Evolutionary conservation across 2,329 filamentous ascomycete species (phyloP).

Genomic region (Pyricularia sp.): DNA sequence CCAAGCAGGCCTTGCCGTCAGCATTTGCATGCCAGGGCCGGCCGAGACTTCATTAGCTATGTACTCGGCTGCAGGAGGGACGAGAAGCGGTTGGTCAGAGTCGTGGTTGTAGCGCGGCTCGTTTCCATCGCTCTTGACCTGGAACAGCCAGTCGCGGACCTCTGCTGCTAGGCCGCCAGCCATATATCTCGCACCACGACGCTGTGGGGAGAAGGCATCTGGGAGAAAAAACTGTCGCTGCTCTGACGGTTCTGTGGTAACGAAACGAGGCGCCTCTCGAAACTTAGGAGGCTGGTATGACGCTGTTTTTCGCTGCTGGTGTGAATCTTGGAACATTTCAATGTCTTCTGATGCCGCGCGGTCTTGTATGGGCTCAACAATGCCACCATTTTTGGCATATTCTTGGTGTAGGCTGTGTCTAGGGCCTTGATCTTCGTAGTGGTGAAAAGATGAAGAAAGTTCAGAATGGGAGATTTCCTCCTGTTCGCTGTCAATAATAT

Average conservation of each 20-base stretch:
- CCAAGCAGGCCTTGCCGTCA: conserved; percentile 6
- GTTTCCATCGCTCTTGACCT: conserved; percentile 21
- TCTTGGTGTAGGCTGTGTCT: neutral
- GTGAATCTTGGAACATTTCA: neutral
- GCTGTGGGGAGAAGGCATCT: conserved; percentile 25
- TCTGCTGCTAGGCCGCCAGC: conserved; percentile 27
- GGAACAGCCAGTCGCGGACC: conserved; percentile 30
- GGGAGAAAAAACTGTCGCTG: conserved; percentile 16
- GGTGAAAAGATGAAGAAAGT: neutral
- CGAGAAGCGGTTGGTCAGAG: conserved; percentile 5
- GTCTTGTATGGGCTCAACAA: neutral
- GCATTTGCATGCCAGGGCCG: conserved; percentile 16
- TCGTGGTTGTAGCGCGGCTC: conserved; percentile 5
- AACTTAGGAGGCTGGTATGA: no score
- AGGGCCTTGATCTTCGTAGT: conserved; percentile 1
- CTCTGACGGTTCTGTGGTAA: conserved; percentile 10
- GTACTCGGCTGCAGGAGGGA: conserved; percentile 12
- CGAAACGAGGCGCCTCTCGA: conserved; percentile 25
- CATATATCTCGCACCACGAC: conserved; percentile 20
- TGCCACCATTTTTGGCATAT: neutral
- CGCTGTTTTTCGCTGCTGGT: conserved; percentile 4
- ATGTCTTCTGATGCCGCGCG: conserved; percentile 9
- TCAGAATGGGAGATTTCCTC: neutral
- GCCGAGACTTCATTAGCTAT: conserved; percentile 13
- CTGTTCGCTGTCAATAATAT: neutral